Percentiles rank a stretch among this genome's conserved stretches.
These are phyloP conservation scores for Solanum dulcamara DNA, from an alignment of 257 asterid genomes.

Conservation along the genomic window DNA sequence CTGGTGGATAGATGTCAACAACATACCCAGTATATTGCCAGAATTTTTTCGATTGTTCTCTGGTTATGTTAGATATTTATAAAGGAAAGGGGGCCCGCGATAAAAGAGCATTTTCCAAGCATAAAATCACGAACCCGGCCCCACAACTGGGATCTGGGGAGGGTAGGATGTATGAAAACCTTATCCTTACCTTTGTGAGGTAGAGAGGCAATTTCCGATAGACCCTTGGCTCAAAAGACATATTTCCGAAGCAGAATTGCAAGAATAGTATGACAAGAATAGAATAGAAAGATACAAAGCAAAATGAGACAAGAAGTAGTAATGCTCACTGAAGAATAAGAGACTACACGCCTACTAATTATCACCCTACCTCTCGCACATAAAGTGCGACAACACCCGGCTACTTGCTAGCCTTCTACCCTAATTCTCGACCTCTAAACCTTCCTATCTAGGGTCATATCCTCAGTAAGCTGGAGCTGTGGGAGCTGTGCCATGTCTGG, in stretches of 20 bases:
- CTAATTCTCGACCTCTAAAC: background rate
- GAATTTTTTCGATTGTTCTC: background rate
- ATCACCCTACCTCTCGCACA: background rate
- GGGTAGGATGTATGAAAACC: background rate
- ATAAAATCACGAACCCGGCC: background rate
- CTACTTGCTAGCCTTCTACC: background rate
- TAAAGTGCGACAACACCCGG: background rate
- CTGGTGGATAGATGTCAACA: background rate
- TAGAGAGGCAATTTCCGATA: background rate
- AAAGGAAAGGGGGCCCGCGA: accelerated
- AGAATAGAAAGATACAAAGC: background rate
- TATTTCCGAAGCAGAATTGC: background rate
- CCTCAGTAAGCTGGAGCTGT: background rate
- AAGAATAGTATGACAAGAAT: background rate
- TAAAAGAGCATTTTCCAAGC: background rate
- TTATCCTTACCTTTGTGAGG: background rate
- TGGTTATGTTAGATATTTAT: no score
- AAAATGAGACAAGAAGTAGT: background rate
- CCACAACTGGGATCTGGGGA: background rate
- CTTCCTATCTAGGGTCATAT: background rate
- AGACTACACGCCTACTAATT: background rate
- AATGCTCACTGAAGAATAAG: background rate
- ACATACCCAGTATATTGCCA: background rate
- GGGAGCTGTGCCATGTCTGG: no score
- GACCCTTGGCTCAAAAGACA: background rate